Percentiles rank a stretch among this genome's conserved stretches.
Conservation (phyloP, 1,284 basidiomycete species). For the Heterobasidion parviporum region DNA sequence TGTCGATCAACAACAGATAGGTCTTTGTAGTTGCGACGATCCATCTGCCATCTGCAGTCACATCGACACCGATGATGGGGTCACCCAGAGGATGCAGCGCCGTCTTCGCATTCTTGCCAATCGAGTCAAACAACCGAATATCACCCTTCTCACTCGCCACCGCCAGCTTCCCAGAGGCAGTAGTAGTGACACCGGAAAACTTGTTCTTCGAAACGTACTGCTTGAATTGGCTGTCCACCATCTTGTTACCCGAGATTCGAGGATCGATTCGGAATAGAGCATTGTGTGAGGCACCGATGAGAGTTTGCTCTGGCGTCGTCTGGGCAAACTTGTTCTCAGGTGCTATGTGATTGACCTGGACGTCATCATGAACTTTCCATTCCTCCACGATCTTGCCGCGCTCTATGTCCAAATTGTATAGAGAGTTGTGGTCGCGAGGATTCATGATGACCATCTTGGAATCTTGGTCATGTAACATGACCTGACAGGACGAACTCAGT, state of each 20-base stretch:
- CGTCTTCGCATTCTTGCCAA: conserved; percentile 99
- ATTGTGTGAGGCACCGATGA: conserved; percentile 91
- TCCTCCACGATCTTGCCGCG: conserved; percentile 97
- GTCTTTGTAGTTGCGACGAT: conserved; percentile 95
- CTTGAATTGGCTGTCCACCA: conserved; percentile 94
- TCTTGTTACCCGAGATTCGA: conserved; percentile 82
- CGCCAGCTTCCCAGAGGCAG: conserved; percentile 80
- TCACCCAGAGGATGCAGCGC: conserved; percentile 94
- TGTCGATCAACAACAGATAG: conserved; percentile 93
- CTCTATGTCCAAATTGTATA: conserved; percentile 93
- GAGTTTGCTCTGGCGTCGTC: conserved; percentile 87
- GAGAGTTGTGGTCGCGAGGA: conserved; percentile 72
- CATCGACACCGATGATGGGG: conserved; percentile 92
- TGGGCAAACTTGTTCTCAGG: conserved; percentile 95
- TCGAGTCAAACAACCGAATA: conserved; percentile 89
- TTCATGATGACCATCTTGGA: conserved; percentile 94
- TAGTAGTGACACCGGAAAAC: conserved; percentile 92
- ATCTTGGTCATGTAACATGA: conserved; percentile 98
- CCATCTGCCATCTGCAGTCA: conserved; percentile 90
- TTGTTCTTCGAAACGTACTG: conserved; percentile 94
- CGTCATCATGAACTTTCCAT: conserved; percentile 92
- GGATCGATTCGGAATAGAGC: conserved; percentile 97
- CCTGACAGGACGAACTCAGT: conserved; percentile 33
- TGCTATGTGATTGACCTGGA: conserved; percentile 83
- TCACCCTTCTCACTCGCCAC: conserved; percentile 97